These are phyloP conservation scores for Euphorbia corollata DNA, from an alignment of 441 rosid species.

Conservation along the genomic window DNA sequence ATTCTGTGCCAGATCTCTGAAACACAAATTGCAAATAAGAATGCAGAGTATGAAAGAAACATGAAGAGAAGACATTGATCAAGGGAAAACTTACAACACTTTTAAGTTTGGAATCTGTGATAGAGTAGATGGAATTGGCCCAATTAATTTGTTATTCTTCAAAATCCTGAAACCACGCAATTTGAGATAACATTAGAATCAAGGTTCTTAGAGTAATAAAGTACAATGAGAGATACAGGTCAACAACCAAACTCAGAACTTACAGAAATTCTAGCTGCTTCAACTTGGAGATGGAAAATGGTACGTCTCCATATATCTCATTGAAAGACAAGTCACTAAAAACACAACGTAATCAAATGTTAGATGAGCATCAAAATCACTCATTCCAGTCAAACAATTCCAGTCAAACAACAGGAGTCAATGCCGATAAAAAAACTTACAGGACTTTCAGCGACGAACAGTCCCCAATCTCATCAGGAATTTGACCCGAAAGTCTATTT, in stretches of 20 bases:
- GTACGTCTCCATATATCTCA: conserved; percentile 79
- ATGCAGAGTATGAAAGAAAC: background rate
- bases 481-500: conserved; percentile 76
- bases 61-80: background rate
- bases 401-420: background rate
- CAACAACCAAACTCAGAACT: conserved; percentile 25
- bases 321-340: conserved; percentile 77
- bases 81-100: conserved; percentile 46
- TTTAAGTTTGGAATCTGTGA: conserved; percentile 92
- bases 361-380: conserved; percentile 2
- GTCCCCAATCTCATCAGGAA: conserved; percentile 92
- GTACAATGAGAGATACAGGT: background rate
- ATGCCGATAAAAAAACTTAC: conserved; percentile 36
- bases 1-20: conserved; percentile 85
- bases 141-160: conserved; percentile 79
- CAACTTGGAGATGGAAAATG: conserved; percentile 79
- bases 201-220: background rate
- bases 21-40: conserved; percentile 8
- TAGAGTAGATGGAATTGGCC: conserved; percentile 80
- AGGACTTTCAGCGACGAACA: conserved; percentile 62
- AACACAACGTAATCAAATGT: conserved; percentile 20
- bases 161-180: conserved; percentile 36
- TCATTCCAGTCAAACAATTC: background rate
- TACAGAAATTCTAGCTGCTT: conserved; percentile 71
- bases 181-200: background rate